Percentiles rank a stretch among this genome's conserved stretches.
These are phyloP conservation scores for Deuterostichococcus epilithicus DNA, from an alignment of 139 green algal genomes.

Conservation along the genomic window DNA sequence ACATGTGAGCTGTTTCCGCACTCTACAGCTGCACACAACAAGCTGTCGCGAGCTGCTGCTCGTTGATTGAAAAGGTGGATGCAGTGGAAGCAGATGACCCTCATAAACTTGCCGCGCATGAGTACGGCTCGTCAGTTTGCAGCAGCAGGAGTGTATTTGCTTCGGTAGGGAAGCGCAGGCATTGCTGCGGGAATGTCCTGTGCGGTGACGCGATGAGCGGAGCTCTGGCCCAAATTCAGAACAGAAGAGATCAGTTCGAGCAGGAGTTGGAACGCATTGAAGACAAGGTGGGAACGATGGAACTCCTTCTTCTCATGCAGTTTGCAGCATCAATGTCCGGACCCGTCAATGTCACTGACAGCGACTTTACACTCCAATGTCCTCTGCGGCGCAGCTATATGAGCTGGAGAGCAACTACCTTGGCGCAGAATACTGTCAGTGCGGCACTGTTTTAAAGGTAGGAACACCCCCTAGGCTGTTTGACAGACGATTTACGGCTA, in stretches of 20 bases:
- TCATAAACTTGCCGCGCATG: too few species aligned
- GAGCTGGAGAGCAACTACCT: slow-evolving; percentile 64
- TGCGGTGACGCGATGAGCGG: not conserved
- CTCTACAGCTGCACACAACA: too few species aligned
- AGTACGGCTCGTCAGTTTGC: too few species aligned
- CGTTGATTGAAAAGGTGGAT: too few species aligned
- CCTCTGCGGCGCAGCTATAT: slow-evolving; percentile 48
- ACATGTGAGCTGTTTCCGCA: too few species aligned
- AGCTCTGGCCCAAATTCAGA: not conserved
- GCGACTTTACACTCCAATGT: not conserved
- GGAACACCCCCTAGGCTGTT: not conserved
- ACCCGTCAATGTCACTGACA: too few species aligned
- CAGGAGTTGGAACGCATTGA: not conserved
- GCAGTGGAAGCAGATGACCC: too few species aligned
- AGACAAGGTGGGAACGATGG: not conserved
- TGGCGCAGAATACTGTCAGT: slow-evolving; percentile 52
- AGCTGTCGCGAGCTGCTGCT: too few species aligned
- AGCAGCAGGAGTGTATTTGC: too few species aligned
- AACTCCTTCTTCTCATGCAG: too few species aligned
- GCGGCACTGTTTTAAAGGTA: slow-evolving; percentile 69
- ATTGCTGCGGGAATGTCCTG: not conserved
- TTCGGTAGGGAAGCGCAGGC: not conserved
- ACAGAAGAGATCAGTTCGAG: not conserved
- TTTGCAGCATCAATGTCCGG: too few species aligned
- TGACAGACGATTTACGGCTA: not conserved